Evolutionary conservation across 805 yeast genomes (phyloP).

Genomic region (Wickerhamiella hasegawae): DNA sequence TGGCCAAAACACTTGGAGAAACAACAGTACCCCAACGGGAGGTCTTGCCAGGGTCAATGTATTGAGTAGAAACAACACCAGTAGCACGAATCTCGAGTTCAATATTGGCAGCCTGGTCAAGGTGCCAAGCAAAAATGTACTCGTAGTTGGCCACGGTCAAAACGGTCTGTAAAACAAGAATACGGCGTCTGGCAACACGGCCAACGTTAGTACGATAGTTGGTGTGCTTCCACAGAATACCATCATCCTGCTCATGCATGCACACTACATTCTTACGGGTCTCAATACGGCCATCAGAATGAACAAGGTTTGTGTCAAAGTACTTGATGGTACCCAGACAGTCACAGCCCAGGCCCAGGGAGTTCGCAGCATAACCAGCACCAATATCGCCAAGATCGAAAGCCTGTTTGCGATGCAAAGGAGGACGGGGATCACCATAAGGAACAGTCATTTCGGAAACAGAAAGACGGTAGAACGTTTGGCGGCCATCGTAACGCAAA

Average conservation of each 20-base stretch:
- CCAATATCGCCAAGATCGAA: slow-evolving; percentile 77
- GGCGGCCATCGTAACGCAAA: slow-evolving; percentile 61
- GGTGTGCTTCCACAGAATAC: slow-evolving; percentile 60
- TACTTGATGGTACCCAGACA: slow-evolving; percentile 69
- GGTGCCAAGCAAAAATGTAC: slow-evolving; percentile 54
- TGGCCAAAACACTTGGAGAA: slow-evolving; percentile 69
- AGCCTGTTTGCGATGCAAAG: slow-evolving; percentile 75
- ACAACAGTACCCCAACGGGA: slow-evolving; percentile 58
- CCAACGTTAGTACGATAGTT: slow-evolving; percentile 66
- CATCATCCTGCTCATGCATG: slow-evolving; percentile 75
- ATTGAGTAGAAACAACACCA: slow-evolving; percentile 75
- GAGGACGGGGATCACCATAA: slow-evolving; percentile 69
- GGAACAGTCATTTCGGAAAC: slow-evolving; percentile 79
- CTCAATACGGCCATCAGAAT: slow-evolving; percentile 44
- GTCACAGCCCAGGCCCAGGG: slow-evolving; percentile 59
- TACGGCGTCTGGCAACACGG: slow-evolving; percentile 60
- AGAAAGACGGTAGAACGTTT: slow-evolving; percentile 54
- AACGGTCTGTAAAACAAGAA: slow-evolving; percentile 62
- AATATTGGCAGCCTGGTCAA: slow-evolving; percentile 65
- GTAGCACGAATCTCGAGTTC: slow-evolving; percentile 72
- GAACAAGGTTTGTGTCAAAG: slow-evolving; percentile 43
- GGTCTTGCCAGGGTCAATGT: slow-evolving; percentile 54
- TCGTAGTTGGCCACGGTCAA: slow-evolving; percentile 80
- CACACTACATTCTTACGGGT: slow-evolving; percentile 57
- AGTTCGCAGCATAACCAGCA: slow-evolving; percentile 58